phyloP scores from a whole-genome alignment of 306 rosid species.

The Cicer yamashitae region DNA sequence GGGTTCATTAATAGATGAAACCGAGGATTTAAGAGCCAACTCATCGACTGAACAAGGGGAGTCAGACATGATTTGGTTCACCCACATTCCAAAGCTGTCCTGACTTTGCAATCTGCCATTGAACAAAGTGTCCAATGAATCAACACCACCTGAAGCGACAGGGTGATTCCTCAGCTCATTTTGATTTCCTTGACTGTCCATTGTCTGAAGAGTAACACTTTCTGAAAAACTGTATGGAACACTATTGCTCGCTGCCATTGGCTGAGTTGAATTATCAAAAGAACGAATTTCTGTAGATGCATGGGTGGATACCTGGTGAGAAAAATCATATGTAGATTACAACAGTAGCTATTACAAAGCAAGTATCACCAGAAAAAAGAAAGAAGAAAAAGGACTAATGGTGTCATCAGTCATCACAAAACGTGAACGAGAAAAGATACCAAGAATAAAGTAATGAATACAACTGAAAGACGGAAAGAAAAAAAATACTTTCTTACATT shows the following conservation, averaged over 20 bases:
- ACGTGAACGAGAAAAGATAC: too few relatives aligned
- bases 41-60: constrained; percentile 65
- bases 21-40: constrained; percentile 60
- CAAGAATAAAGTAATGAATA: constrained; percentile 10
- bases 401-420: too few relatives aligned
- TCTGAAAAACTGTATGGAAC: constrained; percentile 51
- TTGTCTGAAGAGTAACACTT: constrained; percentile 47
- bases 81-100: constrained; percentile 94
- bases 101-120: constrained; percentile 70
- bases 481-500: constrained; percentile 60
- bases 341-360: constrained; percentile 23
- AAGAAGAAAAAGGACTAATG: neutral
- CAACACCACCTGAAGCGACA: constrained; percentile 43
- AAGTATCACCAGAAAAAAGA: constrained; percentile 24
- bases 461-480: constrained; percentile 16
- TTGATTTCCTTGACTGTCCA: constrained; percentile 53
- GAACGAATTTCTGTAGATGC: constrained; percentile 53
- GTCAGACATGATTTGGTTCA: constrained; percentile 61
- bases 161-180: constrained; percentile 49
- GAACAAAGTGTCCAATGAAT: constrained; percentile 48
- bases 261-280: constrained; percentile 50
- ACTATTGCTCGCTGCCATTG: constrained; percentile 47
- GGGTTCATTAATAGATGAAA: constrained; percentile 55
- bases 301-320: constrained; percentile 60
- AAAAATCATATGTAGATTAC: constrained; percentile 33